Base-by-base conservation (phyloP, 2,329 filamentous ascomycete species). In the Cercospora sp. region DNA sequence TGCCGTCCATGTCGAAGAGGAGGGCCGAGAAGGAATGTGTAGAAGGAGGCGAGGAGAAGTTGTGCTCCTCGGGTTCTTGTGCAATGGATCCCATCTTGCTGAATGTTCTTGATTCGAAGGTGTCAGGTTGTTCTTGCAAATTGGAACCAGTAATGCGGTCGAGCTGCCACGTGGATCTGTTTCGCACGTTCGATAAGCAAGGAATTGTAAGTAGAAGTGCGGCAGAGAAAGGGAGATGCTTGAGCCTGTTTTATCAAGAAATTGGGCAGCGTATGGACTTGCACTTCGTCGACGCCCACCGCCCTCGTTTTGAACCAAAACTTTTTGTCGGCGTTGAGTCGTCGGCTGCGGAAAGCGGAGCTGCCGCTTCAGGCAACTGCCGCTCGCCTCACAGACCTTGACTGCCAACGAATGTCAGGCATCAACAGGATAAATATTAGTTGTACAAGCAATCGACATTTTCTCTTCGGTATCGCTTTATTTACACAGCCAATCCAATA, bases 1-100 rank as follows among this genome's bases (percentile, higher is more conserved):
- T 94, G 45, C 91, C 91, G 77, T 93, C 90, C 89, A 92, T 91
- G 77, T 93, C 90, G 75, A 92, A 90, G 5, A 91, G 83, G 76
- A 84, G 73, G 26, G 82, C 82, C 74, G 80, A 73, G 72, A 82
- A 84, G 3, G 73, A 71, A 63, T 83, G 77, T 2, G 73, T 76
- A 63, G 80, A 75, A 26, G 79, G 63, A 16, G 82, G 79, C 8
- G 81, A 79, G 12, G 81, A 79, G 69, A 84, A 84, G 42, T 74
- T 67, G 53, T 79, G 53, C 53, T 31, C 13, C 53, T 58, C 23
- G 26, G 3, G 12, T 8, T 30, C 26, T 58, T n/a, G 26, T 30
- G 53, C 53, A 42, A 42, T 64, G 42, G 58, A 61, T 26, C 60
- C 60, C 60, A 62, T 60, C 4, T 23, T 60, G 63, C n/a, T 20